Evolutionary conservation across 257 asterid genomes (phyloP).

Genomic region (Penstemon eatonii): DNA sequence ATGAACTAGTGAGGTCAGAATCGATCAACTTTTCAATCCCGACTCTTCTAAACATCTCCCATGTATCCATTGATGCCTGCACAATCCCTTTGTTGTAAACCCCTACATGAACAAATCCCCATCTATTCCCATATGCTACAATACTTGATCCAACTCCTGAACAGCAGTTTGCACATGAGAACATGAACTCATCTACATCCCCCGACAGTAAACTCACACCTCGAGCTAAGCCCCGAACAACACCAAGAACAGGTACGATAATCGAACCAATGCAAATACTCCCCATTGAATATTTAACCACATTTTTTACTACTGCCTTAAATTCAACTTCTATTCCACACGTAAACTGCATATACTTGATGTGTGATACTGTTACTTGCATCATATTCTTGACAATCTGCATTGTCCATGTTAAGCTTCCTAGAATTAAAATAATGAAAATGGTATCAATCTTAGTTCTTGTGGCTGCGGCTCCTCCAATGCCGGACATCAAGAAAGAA

Average conservation of each 20-base stretch:
- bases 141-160: conserved; percentile 40
- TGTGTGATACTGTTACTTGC: conserved; percentile 52
- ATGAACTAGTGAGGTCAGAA: conserved; percentile 58
- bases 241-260: conserved; percentile 41
- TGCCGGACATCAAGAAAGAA: conserved; percentile 43
- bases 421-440: conserved; percentile 46
- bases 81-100: conserved; percentile 53
- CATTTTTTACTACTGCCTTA: conserved; percentile 29
- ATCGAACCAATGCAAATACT: conserved; percentile 55
- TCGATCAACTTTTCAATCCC: conserved; percentile 52
- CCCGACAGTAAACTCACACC: conserved; percentile 42
- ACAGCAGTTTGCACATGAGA: conserved; percentile 57
- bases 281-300: conserved; percentile 45
- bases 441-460: conserved; percentile 35
- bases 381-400: conserved; percentile 46
- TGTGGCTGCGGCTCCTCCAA: conserved; percentile 49
- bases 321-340: conserved; percentile 44
- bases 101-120: conserved; percentile 66
- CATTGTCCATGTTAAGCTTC: conserved; percentile 54
- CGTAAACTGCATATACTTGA: conserved; percentile 50
- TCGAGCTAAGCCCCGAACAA: conserved; percentile 45
- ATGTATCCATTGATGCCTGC: conserved; percentile 53
- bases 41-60: conserved; percentile 51
- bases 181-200: conserved; percentile 65
- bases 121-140: conserved; percentile 46